Base-by-base conservation (phyloP, 78 protist genomes). In the Guillardia theta region DNA sequence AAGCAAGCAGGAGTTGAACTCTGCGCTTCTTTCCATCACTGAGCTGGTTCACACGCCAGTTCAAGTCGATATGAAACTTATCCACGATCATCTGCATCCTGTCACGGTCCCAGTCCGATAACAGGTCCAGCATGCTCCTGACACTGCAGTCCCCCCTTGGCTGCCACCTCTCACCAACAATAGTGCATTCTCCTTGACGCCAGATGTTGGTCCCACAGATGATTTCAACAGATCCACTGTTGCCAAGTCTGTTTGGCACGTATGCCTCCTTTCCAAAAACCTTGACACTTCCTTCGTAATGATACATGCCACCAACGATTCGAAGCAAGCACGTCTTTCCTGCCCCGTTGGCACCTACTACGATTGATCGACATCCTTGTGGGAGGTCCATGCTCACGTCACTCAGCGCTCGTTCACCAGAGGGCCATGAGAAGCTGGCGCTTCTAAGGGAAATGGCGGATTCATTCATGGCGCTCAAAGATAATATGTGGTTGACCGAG, bases 341-440 rank as follows among this genome's bases (percentile, higher is more conserved):
- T 4, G 96, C 95, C 41, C 98, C 98, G 96, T 97, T 97, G 21
- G 70, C 94, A 24, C 98, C 98, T 33, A 95, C 93, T 18, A 96
- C 70, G 33, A 94, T 76, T 21, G 41, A 41, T 48, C 96, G 96
- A 9, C 39, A 1, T n/a, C 95, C 94, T 48, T 37, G 19, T 8
- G 90, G 43, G 27, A 80, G 43, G 44, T 12, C 19, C 46, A 80
- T 18, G 33, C 36, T 44, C 10, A 80, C 10, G 10, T 80, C 48
- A 0, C 12, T 8, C 48, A 80, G 50, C 0, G 48, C 90, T 33
- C 46, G 90, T 30, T 27, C 45, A 3, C 90, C 90, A 18, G 39
- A 33, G 19, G 0, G 45, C 90, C 90, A 70, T 24, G 9, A 4
- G 41, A 36, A 70, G 83, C 41, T 70, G 46, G 36, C 36, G 27